These are phyloP conservation scores for Rhodotorula glutinis DNA, from an alignment of 1,284 basidiomycete species.

Conservation along the genomic window DNA sequence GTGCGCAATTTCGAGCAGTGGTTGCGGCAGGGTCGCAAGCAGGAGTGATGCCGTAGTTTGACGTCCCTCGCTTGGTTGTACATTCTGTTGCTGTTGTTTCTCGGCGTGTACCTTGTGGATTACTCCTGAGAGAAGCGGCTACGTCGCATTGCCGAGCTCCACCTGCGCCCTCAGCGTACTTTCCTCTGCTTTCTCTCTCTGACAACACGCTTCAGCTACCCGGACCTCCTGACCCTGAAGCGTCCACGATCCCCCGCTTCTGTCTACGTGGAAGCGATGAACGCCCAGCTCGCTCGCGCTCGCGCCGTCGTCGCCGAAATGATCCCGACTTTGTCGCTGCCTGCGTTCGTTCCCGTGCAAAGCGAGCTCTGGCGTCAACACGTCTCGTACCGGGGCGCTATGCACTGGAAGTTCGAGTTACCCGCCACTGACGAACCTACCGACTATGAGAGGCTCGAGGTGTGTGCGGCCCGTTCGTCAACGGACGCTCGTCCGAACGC, in stretches of 20 bases:
- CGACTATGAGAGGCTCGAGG: background rate
- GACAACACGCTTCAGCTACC: background rate
- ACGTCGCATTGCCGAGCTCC: too few relatives aligned
- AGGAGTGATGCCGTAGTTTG: background rate
- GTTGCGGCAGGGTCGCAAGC: conserved; percentile 6
- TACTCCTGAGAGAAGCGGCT: too few relatives aligned
- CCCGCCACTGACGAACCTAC: background rate
- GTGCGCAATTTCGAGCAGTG: conserved; percentile 14
- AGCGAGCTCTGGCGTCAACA: background rate
- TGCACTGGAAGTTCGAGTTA: background rate
- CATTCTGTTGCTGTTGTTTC: background rate
- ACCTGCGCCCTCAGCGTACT: too few relatives aligned
- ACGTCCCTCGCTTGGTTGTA: background rate
- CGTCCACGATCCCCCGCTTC: background rate
- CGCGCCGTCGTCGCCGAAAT: background rate
- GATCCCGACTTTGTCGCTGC: background rate
- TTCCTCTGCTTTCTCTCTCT: background rate
- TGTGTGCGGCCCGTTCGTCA: background rate
- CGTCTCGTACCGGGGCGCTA: background rate
- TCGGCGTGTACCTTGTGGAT: background rate
- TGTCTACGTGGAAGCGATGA: background rate
- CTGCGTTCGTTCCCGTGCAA: background rate
- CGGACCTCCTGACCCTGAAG: background rate
- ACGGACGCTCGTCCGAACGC: too few relatives aligned
- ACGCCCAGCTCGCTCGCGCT: background rate